Evolutionary conservation across 2,329 filamentous ascomycete genomes (phyloP).

Genomic region (Nothophoma quercina): DNA sequence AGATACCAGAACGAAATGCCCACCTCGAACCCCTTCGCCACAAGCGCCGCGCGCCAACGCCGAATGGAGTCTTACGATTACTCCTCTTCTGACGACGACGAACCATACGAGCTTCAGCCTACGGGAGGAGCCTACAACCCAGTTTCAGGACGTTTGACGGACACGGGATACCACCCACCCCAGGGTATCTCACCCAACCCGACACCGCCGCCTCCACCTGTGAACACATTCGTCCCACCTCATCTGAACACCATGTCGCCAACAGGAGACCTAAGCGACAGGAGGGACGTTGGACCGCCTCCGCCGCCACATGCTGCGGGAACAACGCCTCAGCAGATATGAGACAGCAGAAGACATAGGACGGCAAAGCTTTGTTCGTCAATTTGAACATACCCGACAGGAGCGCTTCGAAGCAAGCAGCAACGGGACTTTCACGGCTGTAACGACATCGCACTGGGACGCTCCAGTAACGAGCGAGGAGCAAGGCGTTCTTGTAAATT

Average conservation of each 20-base stretch:
- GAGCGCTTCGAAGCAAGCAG: conserved; percentile 7
- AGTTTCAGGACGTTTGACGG: conserved; percentile 41
- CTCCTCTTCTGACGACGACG: conserved; percentile 51
- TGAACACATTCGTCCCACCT: conserved; percentile 21
- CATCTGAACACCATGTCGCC: conserved; percentile 22
- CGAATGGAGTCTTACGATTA: conserved; percentile 48
- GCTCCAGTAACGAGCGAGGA: conserved; percentile 10
- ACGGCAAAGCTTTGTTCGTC: not conserved
- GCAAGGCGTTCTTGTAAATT: conserved; percentile 20
- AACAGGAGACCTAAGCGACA: conserved; percentile 42
- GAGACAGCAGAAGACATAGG: conserved; percentile 2
- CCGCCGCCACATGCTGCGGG: conserved; percentile 42
- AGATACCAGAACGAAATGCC: conserved; percentile 46
- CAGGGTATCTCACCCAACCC: conserved; percentile 40
- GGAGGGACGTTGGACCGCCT: conserved; percentile 32
- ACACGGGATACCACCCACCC: conserved; percentile 47
- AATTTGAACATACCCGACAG: conserved; percentile 4
- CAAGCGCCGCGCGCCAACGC: conserved; percentile 30
- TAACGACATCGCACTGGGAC: conserved; percentile 16
- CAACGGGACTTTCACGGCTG: conserved; percentile 15
- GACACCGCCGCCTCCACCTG: conserved; percentile 39
- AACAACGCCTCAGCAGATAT: conserved; percentile 41
- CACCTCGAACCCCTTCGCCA: conserved; percentile 42
- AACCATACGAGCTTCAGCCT: conserved; percentile 47
- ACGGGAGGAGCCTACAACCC: conserved; percentile 41